Base-by-base conservation (phyloP, 768 basidiomycete species). In the Auriscalpium orientale region DNA sequence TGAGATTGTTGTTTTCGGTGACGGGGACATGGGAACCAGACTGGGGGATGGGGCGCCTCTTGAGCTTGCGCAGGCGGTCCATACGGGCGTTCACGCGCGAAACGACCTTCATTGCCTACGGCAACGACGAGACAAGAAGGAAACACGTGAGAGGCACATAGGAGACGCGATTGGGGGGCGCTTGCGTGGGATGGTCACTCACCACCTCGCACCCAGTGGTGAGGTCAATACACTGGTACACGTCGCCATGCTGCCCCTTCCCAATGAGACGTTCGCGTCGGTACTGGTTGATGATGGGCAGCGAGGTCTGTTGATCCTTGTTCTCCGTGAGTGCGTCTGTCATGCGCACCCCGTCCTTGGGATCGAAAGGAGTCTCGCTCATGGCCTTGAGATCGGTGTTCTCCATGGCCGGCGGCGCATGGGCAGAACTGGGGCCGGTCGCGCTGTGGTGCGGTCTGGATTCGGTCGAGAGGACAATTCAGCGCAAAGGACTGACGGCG, bases 231-330 rank as follows among this genome's bases (percentile, higher is more conserved):
- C 89, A 91, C 4, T 88, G 75, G 71, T 83, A 89, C 58, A 98
- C 95, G 65, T 87, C 83, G 49, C 95, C 95, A 66, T 97, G 94
- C 66, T 91, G 89, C 12, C 95, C 95, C 56, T 80, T 82, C 20
- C 95, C 95, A 20, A 97, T 84, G 65, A 81, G 80, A 54, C 79
- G 76, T 53, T 84, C 76, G 55, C 93, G 82, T 49, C 84, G 74
- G 69, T 95, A 98, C 70, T 95, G 89, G 74, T 98, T 98, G 62
- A 97, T 70, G 72, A 85, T 81, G 62, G 71, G 62, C 66, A 50
- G 57, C 72, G 72, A 51, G 15, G 44, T 56, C 40, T 70, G 69
- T 53, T 72, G 74, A 59, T 73, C 67, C 57, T 72, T 71, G 54
- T 72, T 35, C 56, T 58, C 46, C n/a, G 52, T 67, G 71, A 61